Percentiles rank a stretch among this genome's conserved stretches.
Evolutionary conservation across 1,284 basidiomycete genomes (phyloP).

Genomic region (Rhodotorula mucilaginosa): DNA sequence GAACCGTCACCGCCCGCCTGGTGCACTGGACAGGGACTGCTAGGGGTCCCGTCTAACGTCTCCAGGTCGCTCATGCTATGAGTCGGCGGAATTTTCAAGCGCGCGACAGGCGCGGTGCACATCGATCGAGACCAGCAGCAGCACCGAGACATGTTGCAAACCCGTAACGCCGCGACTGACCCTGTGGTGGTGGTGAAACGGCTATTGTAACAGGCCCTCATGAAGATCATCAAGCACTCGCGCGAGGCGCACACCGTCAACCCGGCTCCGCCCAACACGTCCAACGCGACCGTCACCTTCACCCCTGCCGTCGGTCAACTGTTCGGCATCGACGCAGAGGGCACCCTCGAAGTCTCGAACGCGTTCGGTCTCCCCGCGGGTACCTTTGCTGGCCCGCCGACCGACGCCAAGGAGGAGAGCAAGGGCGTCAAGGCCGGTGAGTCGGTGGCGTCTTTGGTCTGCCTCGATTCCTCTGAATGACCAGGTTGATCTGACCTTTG

Average conservation of each 20-base stretch:
- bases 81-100: too few relatives aligned
- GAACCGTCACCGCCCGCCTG: background rate
- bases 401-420: slow-evolving; percentile 64
- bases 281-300: slow-evolving; percentile 66
- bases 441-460: background rate
- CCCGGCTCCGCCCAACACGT: slow-evolving; percentile 44
- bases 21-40: too few relatives aligned
- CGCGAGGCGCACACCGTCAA: slow-evolving; percentile 49
- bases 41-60: too few relatives aligned
- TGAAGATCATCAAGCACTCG: slow-evolving; percentile 81
- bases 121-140: too few relatives aligned
- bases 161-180: too few relatives aligned
- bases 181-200: too few relatives aligned
- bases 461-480: too few relatives aligned
- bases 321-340: slow-evolving; percentile 87
- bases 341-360: slow-evolving; percentile 86
- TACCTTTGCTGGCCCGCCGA: slow-evolving; percentile 49
- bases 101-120: too few relatives aligned
- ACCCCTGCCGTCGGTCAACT: slow-evolving; percentile 72
- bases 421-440: slow-evolving; percentile 61
- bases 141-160: background rate
- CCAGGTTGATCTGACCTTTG: background rate
- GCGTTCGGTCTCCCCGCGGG: slow-evolving; percentile 74
- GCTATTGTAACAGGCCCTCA: slow-evolving; percentile 63
- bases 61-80: too few relatives aligned